phyloP scores from a whole-genome alignment of 1,284 basidiomycete species.

The Tetrapyrgos nigripes region DNA sequence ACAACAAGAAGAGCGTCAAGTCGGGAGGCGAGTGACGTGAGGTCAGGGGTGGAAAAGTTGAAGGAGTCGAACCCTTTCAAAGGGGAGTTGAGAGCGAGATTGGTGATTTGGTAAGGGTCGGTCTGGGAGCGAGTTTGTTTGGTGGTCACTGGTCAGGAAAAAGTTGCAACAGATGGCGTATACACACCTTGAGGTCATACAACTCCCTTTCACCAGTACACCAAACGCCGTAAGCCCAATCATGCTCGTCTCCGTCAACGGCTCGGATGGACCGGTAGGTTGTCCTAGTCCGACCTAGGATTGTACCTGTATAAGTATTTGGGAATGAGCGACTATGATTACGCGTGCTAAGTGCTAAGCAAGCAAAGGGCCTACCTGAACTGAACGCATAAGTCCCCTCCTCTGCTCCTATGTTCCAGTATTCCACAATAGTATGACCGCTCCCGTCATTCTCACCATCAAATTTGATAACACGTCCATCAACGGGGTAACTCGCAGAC shows the following conservation, averaged over 20 bases:
- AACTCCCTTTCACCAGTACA: conserved; percentile 8
- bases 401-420: conserved; percentile 4
- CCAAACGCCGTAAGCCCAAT: conserved; percentile 10
- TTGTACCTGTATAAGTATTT: not conserved
- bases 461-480: not conserved
- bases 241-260: not conserved
- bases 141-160: not conserved
- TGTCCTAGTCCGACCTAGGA: not conserved
- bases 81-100: not conserved
- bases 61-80: not conserved
- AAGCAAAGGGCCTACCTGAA: not conserved
- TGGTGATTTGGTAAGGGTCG: conserved; percentile 5
- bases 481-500: not conserved
- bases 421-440: conserved; percentile 4
- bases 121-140: not conserved
- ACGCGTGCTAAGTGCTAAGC: not conserved
- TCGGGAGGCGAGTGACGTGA: not conserved
- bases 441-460: not conserved
- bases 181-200: conserved; percentile 1
- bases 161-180: not conserved
- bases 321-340: no score
- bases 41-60: not conserved
- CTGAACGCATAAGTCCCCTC: not conserved
- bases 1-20: conserved; percentile 3
- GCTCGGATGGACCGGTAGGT: conserved; percentile 3